A percentile compares a stretch with the other conserved stretches of the same genome.
Conservation (phyloP, 768 basidiomycete species). For the Xerocomus potaroensis region DNA sequence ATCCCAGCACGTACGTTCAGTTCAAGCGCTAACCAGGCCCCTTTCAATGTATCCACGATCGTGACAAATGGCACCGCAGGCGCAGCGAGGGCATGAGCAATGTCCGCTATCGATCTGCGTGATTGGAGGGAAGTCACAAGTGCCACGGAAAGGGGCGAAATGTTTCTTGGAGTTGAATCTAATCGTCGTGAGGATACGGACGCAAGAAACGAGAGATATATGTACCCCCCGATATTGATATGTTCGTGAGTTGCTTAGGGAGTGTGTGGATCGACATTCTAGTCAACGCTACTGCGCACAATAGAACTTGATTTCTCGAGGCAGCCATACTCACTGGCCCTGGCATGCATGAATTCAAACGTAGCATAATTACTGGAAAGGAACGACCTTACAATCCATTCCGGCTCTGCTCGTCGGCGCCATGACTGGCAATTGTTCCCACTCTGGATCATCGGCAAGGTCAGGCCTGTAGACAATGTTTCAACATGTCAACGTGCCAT, state of each 20-base stretch:
- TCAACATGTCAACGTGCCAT: neutral
- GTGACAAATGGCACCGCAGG: slow-evolving; percentile 38
- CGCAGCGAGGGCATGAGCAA: slow-evolving; percentile 51
- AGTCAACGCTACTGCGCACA: slow-evolving; percentile 50
- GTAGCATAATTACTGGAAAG: neutral
- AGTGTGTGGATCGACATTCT: slow-evolving; percentile 42
- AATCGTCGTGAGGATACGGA: slow-evolving; percentile 20
- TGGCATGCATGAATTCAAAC: slow-evolving; percentile 23
- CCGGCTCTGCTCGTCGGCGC: slow-evolving; percentile 40
- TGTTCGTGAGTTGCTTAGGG: slow-evolving; percentile 32
- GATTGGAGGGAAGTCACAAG: slow-evolving; percentile 45
- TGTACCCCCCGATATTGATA: slow-evolving; percentile 16
- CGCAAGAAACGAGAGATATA: neutral
- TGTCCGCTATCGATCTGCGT: slow-evolving; percentile 52
- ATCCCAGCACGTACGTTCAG: slow-evolving; percentile 35
- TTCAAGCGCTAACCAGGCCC: slow-evolving; percentile 45
- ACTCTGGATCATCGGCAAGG: slow-evolving; percentile 46
- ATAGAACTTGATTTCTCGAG: slow-evolving; percentile 57
- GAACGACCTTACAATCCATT: slow-evolving; percentile 43
- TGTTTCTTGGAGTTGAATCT: slow-evolving; percentile 26
- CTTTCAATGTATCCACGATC: slow-evolving; percentile 45
- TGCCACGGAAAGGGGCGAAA: slow-evolving; percentile 18
- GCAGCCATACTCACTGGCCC: slow-evolving; percentile 53
- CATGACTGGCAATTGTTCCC: slow-evolving; percentile 46
- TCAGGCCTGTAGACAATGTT: slow-evolving; percentile 40